Base-by-base conservation (phyloP, 345 rosid genomes). In the Sonneratia caseolaris region DNA sequence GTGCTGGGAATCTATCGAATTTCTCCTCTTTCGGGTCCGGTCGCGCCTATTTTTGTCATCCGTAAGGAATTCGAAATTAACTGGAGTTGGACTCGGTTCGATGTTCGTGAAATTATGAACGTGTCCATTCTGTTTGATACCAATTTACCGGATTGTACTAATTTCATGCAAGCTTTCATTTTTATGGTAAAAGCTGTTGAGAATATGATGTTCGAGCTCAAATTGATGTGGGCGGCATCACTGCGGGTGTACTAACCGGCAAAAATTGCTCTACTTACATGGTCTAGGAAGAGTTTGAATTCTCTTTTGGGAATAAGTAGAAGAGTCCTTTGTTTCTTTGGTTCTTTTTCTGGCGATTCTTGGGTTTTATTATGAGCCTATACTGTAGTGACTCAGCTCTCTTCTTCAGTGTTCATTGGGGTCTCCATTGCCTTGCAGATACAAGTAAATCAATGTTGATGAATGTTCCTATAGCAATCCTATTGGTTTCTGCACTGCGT, bases 371-470 rank as follows among this genome's bases (percentile, higher is more conserved):
- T 62, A n/a, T 11, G 14, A 13, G 37, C 2, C 1, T 62, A 38
- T 62, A 32, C 2, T 27, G 4, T 1, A 62, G 37, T 27, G 37
- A n/a, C 66, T 35, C 35, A 0, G 11, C 15, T 14, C 38, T 35
- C 22, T 35, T 35, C 3, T 36, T 1, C 6, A 7, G 24, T 51
- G 7, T 47, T 37, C 18, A 36, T 24, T 37, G 45, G 13, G 21
- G 8, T 57, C 66, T 37, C 24, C 16, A 18, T 40, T 61, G n/a
- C 3, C 1, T 71, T 76, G 79, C 89, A 92, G 99, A 92, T 87
- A 88, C 97, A 24, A 92, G 99, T 79, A 83, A 88, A 49, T 91
- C 95, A 45, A 89, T 92, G 99, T 88, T 87, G 98, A 84, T 89
- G 88, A 96, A 96, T 84, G 76, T 91, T 37, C 99, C 99, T 14